Evolutionary conservation across 2,329 filamentous ascomycete species (phyloP).

Genomic region (Aspergillus sp.): DNA sequence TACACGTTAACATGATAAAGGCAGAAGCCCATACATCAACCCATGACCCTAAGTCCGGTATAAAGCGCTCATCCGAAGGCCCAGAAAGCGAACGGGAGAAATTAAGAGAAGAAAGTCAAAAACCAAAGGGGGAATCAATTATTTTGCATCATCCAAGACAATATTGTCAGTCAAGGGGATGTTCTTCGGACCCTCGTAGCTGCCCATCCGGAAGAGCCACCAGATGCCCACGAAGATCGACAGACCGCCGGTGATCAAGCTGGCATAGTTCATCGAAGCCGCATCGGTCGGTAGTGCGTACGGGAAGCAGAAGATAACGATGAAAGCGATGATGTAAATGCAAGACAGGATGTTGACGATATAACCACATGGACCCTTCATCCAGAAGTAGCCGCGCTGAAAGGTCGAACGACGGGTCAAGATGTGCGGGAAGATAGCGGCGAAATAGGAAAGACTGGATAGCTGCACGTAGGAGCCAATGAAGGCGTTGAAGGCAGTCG

Average conservation of each 20-base stretch:
- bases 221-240: conserved; percentile 43
- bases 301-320: conserved; percentile 55
- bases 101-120: background rate
- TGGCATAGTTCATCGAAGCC: conserved; percentile 48
- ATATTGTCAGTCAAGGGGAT: conserved; percentile 28
- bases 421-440: conserved; percentile 46
- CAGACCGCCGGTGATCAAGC: conserved; percentile 45
- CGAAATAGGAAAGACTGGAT: conserved; percentile 48
- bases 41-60: background rate
- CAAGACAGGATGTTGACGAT: conserved; percentile 44
- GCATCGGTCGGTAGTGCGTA: conserved; percentile 40
- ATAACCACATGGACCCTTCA: conserved; percentile 44
- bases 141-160: conserved; percentile 24
- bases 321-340: conserved; percentile 48
- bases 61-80: background rate
- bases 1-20: background rate
- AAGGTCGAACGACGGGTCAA: conserved; percentile 46
- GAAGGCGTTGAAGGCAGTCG: conserved; percentile 50
- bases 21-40: background rate
- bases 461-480: conserved; percentile 53
- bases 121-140: conserved; percentile 10
- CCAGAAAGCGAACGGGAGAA: background rate
- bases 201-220: conserved; percentile 32
- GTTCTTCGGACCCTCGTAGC: conserved; percentile 30
- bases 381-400: conserved; percentile 46